Conservation (phyloP, 164 flowering plant species). For the Sedum album region DNA sequence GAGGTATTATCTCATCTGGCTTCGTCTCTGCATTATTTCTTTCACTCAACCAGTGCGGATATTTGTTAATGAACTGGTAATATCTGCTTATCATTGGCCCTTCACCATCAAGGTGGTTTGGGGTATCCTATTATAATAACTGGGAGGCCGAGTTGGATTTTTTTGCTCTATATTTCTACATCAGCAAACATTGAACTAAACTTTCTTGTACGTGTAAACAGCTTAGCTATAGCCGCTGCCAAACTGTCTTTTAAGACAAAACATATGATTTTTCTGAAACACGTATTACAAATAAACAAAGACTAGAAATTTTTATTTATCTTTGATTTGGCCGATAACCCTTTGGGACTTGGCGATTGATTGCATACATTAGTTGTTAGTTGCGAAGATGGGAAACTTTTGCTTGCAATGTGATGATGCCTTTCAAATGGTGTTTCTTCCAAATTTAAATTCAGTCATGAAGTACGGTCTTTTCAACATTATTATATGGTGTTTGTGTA, state of each 20-base stretch:
- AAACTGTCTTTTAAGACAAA: neutral
- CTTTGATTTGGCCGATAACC: neutral
- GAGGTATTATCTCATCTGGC: constrained; percentile 29
- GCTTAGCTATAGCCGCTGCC: neutral
- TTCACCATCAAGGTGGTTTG: neutral
- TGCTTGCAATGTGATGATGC: neutral
- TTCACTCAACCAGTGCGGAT: neutral
- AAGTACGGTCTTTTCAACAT: neutral
- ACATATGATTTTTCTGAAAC: neutral
- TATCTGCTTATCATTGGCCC: neutral
- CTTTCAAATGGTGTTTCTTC: neutral
- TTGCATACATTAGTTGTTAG: neutral
- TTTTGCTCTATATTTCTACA: neutral
- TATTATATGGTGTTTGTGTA: neutral
- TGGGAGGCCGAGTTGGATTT: neutral
- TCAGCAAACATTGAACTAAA: neutral
- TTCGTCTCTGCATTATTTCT: neutral
- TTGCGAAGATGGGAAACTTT: neutral
- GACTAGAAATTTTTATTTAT: neutral
- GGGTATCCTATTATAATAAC: neutral
- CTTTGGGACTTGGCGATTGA: neutral
- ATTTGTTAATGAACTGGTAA: neutral
- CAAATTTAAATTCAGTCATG: neutral
- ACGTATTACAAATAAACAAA: neutral
- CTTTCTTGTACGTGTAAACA: neutral